phyloP scores from a whole-genome alignment of 1,284 basidiomycete genomes.

The Trichosporon faecale region DNA sequence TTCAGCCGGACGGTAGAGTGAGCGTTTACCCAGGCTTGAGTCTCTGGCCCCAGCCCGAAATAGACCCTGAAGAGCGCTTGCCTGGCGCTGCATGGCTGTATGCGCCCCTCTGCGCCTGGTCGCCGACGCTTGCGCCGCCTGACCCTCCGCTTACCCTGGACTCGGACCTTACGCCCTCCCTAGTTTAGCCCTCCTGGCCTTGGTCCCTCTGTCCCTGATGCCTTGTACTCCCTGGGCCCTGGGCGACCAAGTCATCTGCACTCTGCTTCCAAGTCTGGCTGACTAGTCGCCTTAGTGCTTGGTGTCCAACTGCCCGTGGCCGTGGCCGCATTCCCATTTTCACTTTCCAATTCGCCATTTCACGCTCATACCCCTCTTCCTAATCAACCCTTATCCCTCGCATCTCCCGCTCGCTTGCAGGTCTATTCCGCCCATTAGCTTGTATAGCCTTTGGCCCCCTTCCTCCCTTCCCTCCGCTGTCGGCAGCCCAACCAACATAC shows the following conservation, averaged over 20 bases:
- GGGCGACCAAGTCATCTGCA: not conserved
- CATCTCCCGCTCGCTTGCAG: not conserved
- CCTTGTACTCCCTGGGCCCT: not conserved
- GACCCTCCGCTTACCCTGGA: not conserved
- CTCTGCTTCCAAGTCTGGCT: no score
- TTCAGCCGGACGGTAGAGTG: not conserved
- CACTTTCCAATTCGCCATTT: not conserved
- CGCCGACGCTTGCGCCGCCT: not conserved
- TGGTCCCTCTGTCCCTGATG: not conserved
- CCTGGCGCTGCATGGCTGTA: not conserved
- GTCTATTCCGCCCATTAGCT: not conserved
- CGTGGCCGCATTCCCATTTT: not conserved
- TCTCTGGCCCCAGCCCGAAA: not conserved
- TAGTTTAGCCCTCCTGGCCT: not conserved
- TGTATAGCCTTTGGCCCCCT: not conserved
- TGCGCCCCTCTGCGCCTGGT: no score
- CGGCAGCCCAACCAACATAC: not conserved
- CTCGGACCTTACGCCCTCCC: not conserved
- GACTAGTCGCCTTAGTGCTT: no score
- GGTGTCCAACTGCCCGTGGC: no score
- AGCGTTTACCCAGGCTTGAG: not conserved
- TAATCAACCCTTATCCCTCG: not conserved
- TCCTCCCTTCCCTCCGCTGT: not conserved
- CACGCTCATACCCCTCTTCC: not conserved
- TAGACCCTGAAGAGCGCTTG: slow-evolving; percentile 3